Conservation (phyloP, 2,329 filamentous ascomycete genomes). For the Domatiomyces globalis region DNA sequence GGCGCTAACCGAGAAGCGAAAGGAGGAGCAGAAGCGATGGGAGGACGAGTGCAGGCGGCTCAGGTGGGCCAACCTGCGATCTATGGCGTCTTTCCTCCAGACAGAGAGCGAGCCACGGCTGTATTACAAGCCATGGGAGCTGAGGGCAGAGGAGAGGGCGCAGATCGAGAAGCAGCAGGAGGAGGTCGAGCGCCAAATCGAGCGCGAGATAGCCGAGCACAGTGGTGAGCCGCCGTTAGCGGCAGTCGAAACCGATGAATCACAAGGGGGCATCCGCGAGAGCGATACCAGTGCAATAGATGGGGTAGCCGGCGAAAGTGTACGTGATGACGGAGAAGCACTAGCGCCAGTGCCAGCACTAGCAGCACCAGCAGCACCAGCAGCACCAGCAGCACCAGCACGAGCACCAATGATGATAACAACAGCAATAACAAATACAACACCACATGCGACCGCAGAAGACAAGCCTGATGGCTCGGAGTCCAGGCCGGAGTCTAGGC, state of each 20-base stretch:
- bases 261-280: not conserved
- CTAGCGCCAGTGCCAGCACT: not conserved
- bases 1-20: conserved; percentile 46
- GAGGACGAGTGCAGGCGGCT: conserved; percentile 47
- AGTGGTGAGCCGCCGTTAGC: conserved; percentile 31
- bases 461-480: conserved; percentile 8
- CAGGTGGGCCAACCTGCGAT: conserved; percentile 57
- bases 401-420: conserved; percentile 18
- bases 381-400: conserved; percentile 1
- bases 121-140: conserved; percentile 79
- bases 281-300: not conserved
- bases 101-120: conserved; percentile 60
- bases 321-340: not conserved
- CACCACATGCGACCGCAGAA: conserved; percentile 14
- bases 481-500: conserved; percentile 5
- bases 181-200: conserved; percentile 49
- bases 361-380: not conserved
- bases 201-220: conserved; percentile 52
- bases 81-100: conserved; percentile 56
- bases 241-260: conserved; percentile 16
- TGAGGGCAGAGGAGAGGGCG: conserved; percentile 53
- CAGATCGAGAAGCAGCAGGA: conserved; percentile 56
- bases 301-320: conserved; percentile 16
- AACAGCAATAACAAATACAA: conserved; percentile 9
- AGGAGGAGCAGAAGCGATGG: conserved; percentile 57